Evolutionary conservation across 331 rosid species (phyloP).

Genomic region (Quercus lobata): DNA sequence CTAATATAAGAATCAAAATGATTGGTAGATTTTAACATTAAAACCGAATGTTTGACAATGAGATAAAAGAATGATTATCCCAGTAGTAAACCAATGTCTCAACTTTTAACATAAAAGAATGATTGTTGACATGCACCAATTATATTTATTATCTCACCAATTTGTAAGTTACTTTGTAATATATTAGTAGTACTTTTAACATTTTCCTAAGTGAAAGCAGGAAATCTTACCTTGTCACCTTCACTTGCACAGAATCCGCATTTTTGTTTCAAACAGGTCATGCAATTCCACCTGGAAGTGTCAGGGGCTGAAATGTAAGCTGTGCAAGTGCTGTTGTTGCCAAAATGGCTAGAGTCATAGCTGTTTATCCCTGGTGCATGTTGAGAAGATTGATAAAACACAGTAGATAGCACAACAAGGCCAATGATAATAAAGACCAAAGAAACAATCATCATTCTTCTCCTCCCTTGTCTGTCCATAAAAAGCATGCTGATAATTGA

Average conservation of each 20-base stretch:
- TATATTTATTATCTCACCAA: fast-evolving
- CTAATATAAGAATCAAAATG: too few relatives aligned
- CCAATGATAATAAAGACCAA: conserved; percentile 55
- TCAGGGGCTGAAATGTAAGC: conserved; percentile 39
- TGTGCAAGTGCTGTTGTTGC: conserved; percentile 47
- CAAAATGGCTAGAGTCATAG: conserved; percentile 45
- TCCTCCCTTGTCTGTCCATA: conserved; percentile 73
- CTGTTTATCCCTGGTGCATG: conserved; percentile 46
- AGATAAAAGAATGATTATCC: too few relatives aligned
- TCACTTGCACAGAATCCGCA: conserved; percentile 56
- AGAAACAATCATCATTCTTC: conserved; percentile 61
- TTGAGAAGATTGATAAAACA: conserved; percentile 47
- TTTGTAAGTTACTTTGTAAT: too few relatives aligned
- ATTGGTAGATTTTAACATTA: too few relatives aligned
- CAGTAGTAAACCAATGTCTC: too few relatives aligned
- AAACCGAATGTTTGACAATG: too few relatives aligned
- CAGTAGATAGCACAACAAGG: conserved; percentile 42
- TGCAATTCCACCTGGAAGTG: conserved; percentile 62
- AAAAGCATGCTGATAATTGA: conserved; percentile 52
- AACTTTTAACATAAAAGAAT: too few relatives aligned
- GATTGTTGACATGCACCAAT: too few relatives aligned
- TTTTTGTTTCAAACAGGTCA: conserved; percentile 45
- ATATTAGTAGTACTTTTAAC: too few relatives aligned
- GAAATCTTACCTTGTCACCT: conserved; percentile 30
- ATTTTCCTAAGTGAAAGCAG: too few relatives aligned